Evolutionary conservation across 768 basidiomycete species (phyloP), one percentile per base, ranked within the genome.

Genomic region (Suillus decipiens): DNA sequence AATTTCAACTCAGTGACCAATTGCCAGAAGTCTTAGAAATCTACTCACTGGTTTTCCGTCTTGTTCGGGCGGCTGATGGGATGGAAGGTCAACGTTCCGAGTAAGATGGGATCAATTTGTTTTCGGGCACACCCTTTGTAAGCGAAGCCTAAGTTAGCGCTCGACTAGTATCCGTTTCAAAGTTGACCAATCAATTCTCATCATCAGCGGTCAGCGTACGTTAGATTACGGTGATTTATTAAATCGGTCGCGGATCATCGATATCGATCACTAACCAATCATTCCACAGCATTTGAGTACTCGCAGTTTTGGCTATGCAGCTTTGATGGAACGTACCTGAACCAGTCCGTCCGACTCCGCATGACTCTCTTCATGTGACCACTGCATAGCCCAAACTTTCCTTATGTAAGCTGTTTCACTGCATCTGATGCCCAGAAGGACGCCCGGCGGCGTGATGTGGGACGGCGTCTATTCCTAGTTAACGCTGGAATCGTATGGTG

Each of bases 401-500:
- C n/a, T n/a, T n/a, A n/a, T n/a, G n/a, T n/a, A n/a, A n/a, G n/a
- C n/a, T n/a, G n/a, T n/a, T n/a, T n/a, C n/a, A n/a, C n/a, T n/a
- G n/a, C n/a, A n/a, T n/a, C n/a, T n/a, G 75, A 80, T 61, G 85
- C 81, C 83, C 72, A 2, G 75, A 69, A 12, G 64, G 81, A 76
- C 39, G 69, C 78, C 68, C 85, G n/a, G 28, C 28, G 28, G 28
- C 28, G 28, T 28, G 2, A 77, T 86, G 31, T 90, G 87, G 88
- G 88, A 90, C 68, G 82, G 88, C 39, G 86, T 84, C 72, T 89
- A 89, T 64, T 75, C 39, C 36, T 10, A 37, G 10, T 12, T 76
- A 3, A 82, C 81, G 7, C 77, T 90, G 5, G 77, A 74, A 6
- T 83, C 82, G 0, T 67, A 77, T 60, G 77, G 76, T 7, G 82